phyloP scores from a whole-genome alignment of 768 basidiomycete genomes.

The Pulveroboletus sp. region DNA sequence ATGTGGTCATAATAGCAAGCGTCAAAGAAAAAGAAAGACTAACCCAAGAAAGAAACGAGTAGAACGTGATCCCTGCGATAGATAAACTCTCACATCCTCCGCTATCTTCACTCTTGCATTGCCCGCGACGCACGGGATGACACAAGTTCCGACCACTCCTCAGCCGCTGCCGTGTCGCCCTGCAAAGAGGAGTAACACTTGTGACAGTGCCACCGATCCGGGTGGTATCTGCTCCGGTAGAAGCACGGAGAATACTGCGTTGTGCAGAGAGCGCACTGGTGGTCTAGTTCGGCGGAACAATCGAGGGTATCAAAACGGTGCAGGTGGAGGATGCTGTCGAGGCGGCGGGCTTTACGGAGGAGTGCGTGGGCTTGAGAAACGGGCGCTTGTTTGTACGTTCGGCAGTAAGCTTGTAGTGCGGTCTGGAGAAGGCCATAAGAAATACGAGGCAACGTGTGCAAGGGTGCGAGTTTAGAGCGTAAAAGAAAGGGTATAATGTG shows the following conservation, averaged over 20 bases:
- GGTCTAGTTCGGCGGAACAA: constrained; percentile 23
- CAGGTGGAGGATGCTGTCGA: constrained; percentile 65
- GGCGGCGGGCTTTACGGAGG: constrained; percentile 81
- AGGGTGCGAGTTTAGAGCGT: not conserved
- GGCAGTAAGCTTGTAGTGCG: constrained; percentile 83
- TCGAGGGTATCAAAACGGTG: constrained; percentile 33
- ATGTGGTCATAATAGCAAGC: constrained; percentile 17
- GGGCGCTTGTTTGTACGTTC: constrained; percentile 76
- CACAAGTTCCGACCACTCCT: constrained; percentile 16
- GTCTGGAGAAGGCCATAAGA: constrained; percentile 46
- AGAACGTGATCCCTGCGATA: not conserved
- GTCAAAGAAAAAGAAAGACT: constrained; percentile 1
- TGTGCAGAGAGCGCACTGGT: constrained; percentile 53
- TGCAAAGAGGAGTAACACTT: constrained; percentile 36
- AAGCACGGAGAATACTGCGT: constrained; percentile 76
- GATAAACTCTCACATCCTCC: not conserved
- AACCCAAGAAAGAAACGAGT: not conserved
- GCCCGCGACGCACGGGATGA: constrained; percentile 7
- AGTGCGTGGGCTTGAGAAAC: constrained; percentile 74
- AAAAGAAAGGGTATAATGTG: constrained; percentile 3
- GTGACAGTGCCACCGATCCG: constrained; percentile 38
- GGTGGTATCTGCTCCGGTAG: constrained; percentile 39
- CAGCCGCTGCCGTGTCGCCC: not conserved
- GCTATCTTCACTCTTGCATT: constrained; percentile 16
- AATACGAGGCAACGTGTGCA: not conserved